These are phyloP conservation scores for Rhipidocladum racemiflorum DNA, from an alignment of 176 grass and related monocot genomes.

Conservation along the genomic window DNA sequence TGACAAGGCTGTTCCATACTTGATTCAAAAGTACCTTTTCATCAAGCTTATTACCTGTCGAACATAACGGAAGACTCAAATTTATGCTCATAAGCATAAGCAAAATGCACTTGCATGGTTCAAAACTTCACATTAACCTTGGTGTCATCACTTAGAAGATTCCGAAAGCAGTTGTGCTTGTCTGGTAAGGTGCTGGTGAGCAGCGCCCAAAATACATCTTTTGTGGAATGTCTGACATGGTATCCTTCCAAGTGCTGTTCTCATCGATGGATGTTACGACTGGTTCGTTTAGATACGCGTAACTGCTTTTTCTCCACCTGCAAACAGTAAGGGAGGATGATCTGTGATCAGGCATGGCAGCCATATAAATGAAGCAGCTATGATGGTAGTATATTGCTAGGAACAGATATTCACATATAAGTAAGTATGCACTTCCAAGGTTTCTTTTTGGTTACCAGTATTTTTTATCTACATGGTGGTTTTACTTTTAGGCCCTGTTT, in stretches of 20 bases:
- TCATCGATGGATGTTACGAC: slow-evolving; percentile 37
- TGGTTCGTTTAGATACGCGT: slow-evolving; percentile 61
- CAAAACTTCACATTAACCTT: neutral
- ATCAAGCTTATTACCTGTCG: slow-evolving; percentile 6
- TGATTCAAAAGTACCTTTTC: neutral
- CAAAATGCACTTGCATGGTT: neutral
- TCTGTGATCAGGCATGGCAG: neutral
- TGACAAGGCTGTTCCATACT: neutral
- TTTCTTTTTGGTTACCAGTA: neutral
- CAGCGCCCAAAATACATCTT: slow-evolving; percentile 28
- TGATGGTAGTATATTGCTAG: neutral
- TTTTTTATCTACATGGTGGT: neutral
- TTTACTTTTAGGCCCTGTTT: no score
- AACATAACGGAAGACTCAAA: neutral
- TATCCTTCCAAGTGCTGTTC: neutral
- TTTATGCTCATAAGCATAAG: neutral
- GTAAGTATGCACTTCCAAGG: neutral
- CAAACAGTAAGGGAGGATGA: slow-evolving; percentile 19
- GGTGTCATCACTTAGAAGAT: slow-evolving; percentile 21
- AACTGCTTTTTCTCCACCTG: slow-evolving; percentile 71
- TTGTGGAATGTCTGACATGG: slow-evolving; percentile 41
- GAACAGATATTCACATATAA: neutral
- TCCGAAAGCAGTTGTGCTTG: slow-evolving; percentile 32
- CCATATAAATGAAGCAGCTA: neutral
- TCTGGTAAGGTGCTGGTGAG: slow-evolving; percentile 27